Evolutionary conservation across 2,329 filamentous ascomycete genomes (phyloP), one percentile per base, ranked within the genome.

Genomic region (Sordariomycetes sp.): DNA sequence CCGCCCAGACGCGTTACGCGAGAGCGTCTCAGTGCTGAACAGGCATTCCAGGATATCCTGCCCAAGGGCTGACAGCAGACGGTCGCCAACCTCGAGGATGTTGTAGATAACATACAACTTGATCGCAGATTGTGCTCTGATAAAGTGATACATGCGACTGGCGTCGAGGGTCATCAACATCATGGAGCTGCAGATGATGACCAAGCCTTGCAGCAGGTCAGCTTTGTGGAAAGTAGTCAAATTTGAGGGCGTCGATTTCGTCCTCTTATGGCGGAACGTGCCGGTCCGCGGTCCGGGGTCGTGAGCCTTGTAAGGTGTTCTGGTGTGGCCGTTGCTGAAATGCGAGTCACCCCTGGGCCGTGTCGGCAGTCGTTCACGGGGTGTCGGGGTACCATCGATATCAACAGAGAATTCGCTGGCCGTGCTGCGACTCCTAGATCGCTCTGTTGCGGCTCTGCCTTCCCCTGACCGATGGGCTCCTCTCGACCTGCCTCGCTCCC

Each of bases 31-130:
- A 16, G 82, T 75, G 34, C 87, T 95, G 57, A 96, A 94, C 1
- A 98, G 71, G 48, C 90, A 96, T 56, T 98, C 92, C 5, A 96
- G 75, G 2, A 98, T 85, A 56, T 98, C 93, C 56, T 98, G 93
- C 0, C 92, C 92, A 3, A 98, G 69, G 0, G 92, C 90, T 1
- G 86, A 86, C 20, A 96, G 75, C 0, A 98, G 70, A 7, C 88
- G 82, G 57, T 98, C 92, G 35, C 83, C 83, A 3, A 93, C 84
- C 59, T 98, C 92, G 5, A 98, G 75, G 21, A 95, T 85, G 51
- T 98, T 98, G 67, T 94, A 98, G 36, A 98, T 96, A 39, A 98
- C 92, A 55, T 98, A 98, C 9, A 98, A 72, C 54, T 98, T 98
- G 62, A 98, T 95, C 7, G 90, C 88, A 2, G 88, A 90, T 57